Conservation (phyloP, 225 moss, liverwort and hornwort genomes). For the Neckera pumila region DNA sequence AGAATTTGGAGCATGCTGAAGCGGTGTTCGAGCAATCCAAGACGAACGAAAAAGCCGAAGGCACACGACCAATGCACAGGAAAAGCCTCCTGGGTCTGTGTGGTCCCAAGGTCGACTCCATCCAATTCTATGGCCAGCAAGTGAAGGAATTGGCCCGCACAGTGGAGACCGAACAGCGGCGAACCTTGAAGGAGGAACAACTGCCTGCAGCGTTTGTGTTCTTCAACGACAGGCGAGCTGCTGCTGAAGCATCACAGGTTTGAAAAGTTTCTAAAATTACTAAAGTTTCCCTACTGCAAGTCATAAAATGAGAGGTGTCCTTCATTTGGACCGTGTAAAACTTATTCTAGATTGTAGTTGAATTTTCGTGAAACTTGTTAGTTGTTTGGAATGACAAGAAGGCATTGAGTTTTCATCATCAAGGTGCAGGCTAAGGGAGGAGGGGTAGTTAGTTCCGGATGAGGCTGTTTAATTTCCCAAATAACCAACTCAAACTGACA, state of each 20-base stretch:
- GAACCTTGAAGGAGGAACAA: conserved; percentile 20
- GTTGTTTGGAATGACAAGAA: neutral
- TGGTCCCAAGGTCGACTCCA: conserved; percentile 64
- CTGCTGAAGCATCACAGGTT: conserved; percentile 44
- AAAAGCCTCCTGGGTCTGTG: conserved; percentile 38
- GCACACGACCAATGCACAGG: conserved; percentile 48
- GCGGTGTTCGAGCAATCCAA: conserved; percentile 51
- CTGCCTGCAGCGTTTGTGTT: conserved; percentile 35
- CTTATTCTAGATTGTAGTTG: neutral
- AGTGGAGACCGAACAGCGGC: conserved; percentile 16
- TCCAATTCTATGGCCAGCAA: conserved; percentile 31
- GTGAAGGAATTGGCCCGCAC: conserved; percentile 34
- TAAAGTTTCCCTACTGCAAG: neutral
- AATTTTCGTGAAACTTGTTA: neutral
- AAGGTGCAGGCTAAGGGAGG: neutral
- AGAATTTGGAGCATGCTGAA: conserved; percentile 49
- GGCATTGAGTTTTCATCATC: neutral
- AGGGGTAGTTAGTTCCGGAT: neutral
- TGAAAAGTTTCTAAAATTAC: neutral
- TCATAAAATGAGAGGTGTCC: neutral
- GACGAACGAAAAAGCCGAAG: conserved; percentile 11
- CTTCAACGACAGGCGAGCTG: conserved; percentile 30
- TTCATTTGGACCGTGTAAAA: neutral
- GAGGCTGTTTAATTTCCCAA: neutral
- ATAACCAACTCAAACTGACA: neutral